phyloP scores from a whole-genome alignment of 257 asterid genomes.

The Primulina eburnea region DNA sequence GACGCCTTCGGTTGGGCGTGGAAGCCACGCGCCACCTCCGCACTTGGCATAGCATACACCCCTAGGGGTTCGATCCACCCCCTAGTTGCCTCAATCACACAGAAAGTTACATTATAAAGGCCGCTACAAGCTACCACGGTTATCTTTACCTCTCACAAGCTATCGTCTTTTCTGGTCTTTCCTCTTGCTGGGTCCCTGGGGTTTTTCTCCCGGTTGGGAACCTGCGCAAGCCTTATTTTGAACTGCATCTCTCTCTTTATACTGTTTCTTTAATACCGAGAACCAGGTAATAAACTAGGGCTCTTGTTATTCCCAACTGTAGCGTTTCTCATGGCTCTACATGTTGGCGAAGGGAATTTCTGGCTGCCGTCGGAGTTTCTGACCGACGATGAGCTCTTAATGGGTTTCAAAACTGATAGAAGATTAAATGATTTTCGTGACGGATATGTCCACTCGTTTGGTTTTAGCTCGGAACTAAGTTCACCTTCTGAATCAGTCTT shows the following conservation, averaged over 20 bases:
- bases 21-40: background rate
- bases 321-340: constrained; percentile 28
- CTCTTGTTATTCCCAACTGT: background rate
- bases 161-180: background rate
- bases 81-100: background rate
- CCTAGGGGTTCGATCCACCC: background rate
- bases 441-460: background rate
- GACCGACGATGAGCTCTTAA: constrained; percentile 42
- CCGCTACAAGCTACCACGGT: background rate
- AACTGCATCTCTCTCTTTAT: constrained; percentile 20
- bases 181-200: constrained; percentile 26
- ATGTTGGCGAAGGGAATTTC: constrained; percentile 37
- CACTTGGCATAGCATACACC: background rate
- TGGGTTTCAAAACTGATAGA: constrained; percentile 24
- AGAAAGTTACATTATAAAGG: constrained; percentile 21
- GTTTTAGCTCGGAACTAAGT: background rate
- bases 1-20: background rate
- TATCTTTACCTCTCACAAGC: constrained; percentile 19
- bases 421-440: background rate
- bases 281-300: no score
- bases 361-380: constrained; percentile 47
- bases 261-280: constrained; percentile 8
- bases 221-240: background rate
- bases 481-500: background rate
- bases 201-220: constrained; percentile 17